Evolutionary conservation across 768 basidiomycete species (phyloP).

Genomic region (Sutorius australiensis): DNA sequence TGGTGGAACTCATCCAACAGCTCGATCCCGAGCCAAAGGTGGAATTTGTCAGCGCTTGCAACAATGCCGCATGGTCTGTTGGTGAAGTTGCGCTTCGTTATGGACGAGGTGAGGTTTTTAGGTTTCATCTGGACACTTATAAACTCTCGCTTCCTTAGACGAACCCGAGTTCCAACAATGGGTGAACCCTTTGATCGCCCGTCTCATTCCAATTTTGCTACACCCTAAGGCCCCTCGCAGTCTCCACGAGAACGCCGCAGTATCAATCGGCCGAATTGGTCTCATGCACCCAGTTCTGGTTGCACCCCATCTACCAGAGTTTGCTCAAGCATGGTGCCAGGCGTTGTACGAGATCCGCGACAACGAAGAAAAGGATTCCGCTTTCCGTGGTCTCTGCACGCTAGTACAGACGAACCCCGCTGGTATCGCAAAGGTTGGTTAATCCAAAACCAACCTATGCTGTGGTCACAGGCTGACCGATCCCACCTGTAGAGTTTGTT

Average conservation of each 20-base stretch:
- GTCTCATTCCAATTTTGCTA: slow-evolving; percentile 89
- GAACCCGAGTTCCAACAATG: slow-evolving; percentile 89
- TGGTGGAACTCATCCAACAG: slow-evolving; percentile 84
- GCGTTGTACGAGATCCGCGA: slow-evolving; percentile 97
- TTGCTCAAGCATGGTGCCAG: slow-evolving; percentile 96
- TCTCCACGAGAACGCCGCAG: slow-evolving; percentile 96
- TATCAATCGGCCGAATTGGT: slow-evolving; percentile 95
- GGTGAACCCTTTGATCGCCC: slow-evolving; percentile 81
- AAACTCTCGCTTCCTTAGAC: slow-evolving; percentile 38
- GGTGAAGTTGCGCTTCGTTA: slow-evolving; percentile 96
- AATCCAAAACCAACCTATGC: background rate
- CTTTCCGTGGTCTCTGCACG: slow-evolving; percentile 95
- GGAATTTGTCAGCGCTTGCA: slow-evolving; percentile 95
- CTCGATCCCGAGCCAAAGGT: slow-evolving; percentile 90
- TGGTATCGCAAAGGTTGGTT: slow-evolving; percentile 83
- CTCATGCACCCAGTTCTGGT: slow-evolving; percentile 87
- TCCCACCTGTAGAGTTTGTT: slow-evolving; percentile 64
- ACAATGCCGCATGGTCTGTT: slow-evolving; percentile 99
- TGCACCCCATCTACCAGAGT: slow-evolving; percentile 83
- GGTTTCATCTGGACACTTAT: background rate
- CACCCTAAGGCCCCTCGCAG: slow-evolving; percentile 92
- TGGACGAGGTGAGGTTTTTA: slow-evolving; percentile 54
- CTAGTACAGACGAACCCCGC: slow-evolving; percentile 92
- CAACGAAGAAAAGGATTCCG: slow-evolving; percentile 99
- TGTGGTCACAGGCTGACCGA: slow-evolving; percentile 4